phyloP scores from a whole-genome alignment of 331 rosid species.

The Acacia concinna region DNA sequence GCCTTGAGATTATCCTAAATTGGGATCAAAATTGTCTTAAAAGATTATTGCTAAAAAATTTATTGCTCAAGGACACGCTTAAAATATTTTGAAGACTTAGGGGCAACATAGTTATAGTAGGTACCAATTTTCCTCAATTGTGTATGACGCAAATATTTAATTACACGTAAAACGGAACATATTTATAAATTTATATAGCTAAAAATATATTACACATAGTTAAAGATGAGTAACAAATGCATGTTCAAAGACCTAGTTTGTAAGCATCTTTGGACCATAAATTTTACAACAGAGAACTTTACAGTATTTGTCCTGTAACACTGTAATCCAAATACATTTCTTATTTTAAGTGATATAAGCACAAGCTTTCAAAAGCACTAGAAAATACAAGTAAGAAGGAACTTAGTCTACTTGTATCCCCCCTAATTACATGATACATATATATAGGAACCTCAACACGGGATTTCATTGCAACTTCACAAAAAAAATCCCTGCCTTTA shows the following conservation, averaged over 20 bases:
- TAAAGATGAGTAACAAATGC: not conserved
- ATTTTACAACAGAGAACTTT: not conserved
- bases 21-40: too few species aligned
- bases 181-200: too few species aligned
- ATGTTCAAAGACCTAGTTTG: not conserved
- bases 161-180: too few species aligned
- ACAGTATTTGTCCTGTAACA: not conserved
- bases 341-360: not conserved
- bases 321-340: slow-evolving; percentile 2
- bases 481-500: not conserved
- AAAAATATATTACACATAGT: too few species aligned
- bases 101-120: too few species aligned
- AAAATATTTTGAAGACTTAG: too few species aligned
- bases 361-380: not conserved
- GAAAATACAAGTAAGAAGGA: not conserved
- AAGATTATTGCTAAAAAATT: too few species aligned
- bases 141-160: too few species aligned
- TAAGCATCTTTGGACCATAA: not conserved
- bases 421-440: slow-evolving; percentile 9
- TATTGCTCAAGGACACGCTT: too few species aligned
- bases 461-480: slow-evolving; percentile 18
- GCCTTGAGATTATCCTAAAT: not conserved
- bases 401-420: not conserved
- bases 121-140: too few species aligned
- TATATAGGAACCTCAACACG: not conserved